These are phyloP conservation scores for Chaetoscypha palmicola DNA, from an alignment of 2,329 filamentous ascomycete genomes.

Conservation along the genomic window DNA sequence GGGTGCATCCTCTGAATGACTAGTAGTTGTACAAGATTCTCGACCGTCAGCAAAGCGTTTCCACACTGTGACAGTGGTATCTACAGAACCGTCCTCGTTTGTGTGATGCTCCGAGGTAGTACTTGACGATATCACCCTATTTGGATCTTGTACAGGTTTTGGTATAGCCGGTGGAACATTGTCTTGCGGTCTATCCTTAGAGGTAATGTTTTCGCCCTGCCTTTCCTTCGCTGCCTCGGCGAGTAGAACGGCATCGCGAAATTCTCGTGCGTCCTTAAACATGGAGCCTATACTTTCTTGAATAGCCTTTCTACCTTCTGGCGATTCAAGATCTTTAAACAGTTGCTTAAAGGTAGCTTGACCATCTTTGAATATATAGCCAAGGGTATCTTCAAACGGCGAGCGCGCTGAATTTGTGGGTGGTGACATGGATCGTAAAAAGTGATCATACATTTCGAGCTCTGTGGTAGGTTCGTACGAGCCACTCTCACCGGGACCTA, in stretches of 20 bases:
- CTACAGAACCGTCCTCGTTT: conserved; percentile 23
- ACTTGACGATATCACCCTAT: conserved; percentile 21
- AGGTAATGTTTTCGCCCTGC: background rate
- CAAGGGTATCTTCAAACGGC: background rate
- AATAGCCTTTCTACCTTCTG: background rate
- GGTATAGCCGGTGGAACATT: background rate
- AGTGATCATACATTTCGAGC: conserved; percentile 28
- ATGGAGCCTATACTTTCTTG: background rate
- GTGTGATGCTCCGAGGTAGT: conserved; percentile 21
- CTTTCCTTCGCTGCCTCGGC: background rate
- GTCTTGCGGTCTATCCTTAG: background rate
- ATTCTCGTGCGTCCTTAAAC: background rate
- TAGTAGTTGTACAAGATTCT: conserved; percentile 20
- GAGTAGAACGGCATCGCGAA: background rate
- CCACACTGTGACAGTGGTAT: conserved; percentile 23
- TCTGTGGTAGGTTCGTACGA: conserved; percentile 18
- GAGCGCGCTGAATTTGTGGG: background rate
- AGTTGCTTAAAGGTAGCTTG: background rate
- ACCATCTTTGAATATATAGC: conserved; percentile 3
- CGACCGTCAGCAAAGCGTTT: conserved; percentile 25
- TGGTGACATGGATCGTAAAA: conserved; percentile 13
- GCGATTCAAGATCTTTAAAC: background rate
- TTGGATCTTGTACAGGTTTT: conserved; percentile 4
- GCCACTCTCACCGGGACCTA: background rate
- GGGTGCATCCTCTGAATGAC: conserved; percentile 15